Evolutionary conservation across 2,329 filamentous ascomycete genomes (phyloP).

Genomic region (Fusarium bactridioides): DNA sequence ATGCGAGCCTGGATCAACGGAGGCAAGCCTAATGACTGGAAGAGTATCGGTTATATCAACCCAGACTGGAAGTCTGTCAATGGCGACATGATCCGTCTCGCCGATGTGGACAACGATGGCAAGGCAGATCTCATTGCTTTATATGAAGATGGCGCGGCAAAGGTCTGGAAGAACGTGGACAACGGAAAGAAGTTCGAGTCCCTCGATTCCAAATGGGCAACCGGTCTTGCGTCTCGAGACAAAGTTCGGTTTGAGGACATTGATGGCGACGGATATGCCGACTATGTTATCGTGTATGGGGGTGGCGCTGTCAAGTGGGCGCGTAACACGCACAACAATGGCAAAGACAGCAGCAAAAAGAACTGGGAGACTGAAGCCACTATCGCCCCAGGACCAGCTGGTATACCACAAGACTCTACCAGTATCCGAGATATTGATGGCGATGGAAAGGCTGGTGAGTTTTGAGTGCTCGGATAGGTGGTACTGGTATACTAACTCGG

Average conservation of each 20-base stretch:
- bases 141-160: slow-evolving; percentile 15
- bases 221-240: neutral
- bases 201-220: slow-evolving; percentile 15
- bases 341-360: slow-evolving; percentile 16
- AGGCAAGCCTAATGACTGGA: slow-evolving; percentile 16
- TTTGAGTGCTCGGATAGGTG: neutral
- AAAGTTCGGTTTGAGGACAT: slow-evolving; percentile 20
- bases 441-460: neutral
- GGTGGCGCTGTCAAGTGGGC: slow-evolving; percentile 7
- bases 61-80: slow-evolving; percentile 6
- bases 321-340: neutral
- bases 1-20: slow-evolving; percentile 19
- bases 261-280: slow-evolving; percentile 20
- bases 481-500: neutral
- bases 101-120: slow-evolving; percentile 22
- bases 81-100: slow-evolving; percentile 17
- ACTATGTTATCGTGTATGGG: slow-evolving; percentile 17
- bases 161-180: slow-evolving; percentile 20
- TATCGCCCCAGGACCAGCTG: neutral
- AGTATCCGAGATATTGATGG: neutral
- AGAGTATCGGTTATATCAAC: slow-evolving; percentile 1
- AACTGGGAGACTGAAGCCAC: slow-evolving; percentile 1
- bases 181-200: slow-evolving; percentile 5
- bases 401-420: neutral
- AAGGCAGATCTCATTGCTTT: slow-evolving; percentile 16